These are phyloP conservation scores for Quercus berberidifolia DNA, from an alignment of 306 rosid species.

Conservation along the genomic window DNA sequence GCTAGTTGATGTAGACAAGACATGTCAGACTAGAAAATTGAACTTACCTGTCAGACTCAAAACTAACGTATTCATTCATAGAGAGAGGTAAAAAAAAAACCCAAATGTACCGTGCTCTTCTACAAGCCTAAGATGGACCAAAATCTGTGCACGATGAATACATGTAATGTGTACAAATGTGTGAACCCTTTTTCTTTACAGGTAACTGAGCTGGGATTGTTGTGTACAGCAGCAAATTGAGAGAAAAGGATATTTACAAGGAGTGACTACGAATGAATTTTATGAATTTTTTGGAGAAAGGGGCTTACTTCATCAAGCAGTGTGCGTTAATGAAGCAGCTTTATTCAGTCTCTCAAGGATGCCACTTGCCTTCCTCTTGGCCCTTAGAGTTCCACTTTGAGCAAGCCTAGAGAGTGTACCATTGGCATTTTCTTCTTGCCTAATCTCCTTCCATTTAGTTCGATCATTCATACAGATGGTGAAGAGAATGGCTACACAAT, in stretches of 20 bases:
- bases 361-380: constrained; percentile 65
- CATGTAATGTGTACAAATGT: constrained; percentile 24
- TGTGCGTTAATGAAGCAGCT: constrained; percentile 47
- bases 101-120: neutral
- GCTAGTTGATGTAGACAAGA: constrained; percentile 23
- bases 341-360: constrained; percentile 59
- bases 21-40: constrained; percentile 6
- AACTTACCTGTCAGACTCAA: neutral
- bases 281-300: neutral
- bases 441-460: constrained; percentile 52
- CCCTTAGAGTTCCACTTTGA: constrained; percentile 59
- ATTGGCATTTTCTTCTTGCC: constrained; percentile 52
- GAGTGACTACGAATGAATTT: neutral
- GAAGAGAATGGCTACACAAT: constrained; percentile 51
- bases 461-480: constrained; percentile 43
- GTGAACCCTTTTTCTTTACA: constrained; percentile 10
- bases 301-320: constrained; percentile 47
- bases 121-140: constrained; percentile 15
- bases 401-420: constrained; percentile 56
- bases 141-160: constrained; percentile 9
- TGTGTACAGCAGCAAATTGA: constrained; percentile 27
- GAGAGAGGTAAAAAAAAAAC: neutral
- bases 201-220: constrained; percentile 11
- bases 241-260: constrained; percentile 25
- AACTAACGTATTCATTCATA: neutral